phyloP scores from a whole-genome alignment of 371 early-diverging fungal species.

The Homolaphlyctis polyrhiza region DNA sequence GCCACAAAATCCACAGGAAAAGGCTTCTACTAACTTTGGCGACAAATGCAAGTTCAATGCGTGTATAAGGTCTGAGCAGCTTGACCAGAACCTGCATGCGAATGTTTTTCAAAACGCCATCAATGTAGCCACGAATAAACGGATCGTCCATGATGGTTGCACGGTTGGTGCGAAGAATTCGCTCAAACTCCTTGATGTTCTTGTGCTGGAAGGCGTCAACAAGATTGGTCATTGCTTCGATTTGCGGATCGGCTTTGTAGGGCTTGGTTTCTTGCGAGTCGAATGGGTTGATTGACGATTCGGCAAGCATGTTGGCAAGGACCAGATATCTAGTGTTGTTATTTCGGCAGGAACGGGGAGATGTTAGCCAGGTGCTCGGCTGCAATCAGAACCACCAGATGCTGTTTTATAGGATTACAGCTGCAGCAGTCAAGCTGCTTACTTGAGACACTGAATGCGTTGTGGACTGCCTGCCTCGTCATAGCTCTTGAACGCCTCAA shows the following conservation, averaged over 20 bases:
- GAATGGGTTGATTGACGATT: conserved; percentile 90
- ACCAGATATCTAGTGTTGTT: conserved; percentile 66
- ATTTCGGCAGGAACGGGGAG: not conserved
- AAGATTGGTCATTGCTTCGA: conserved; percentile 86
- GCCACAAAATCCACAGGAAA: conserved; percentile 4
- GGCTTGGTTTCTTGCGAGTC: conserved; percentile 96
- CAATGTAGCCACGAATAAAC: conserved; percentile 85
- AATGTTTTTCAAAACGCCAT: conserved; percentile 82
- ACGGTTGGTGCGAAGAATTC: conserved; percentile 66
- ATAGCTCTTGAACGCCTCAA: conserved; percentile 94
- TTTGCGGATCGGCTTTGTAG: conserved; percentile 85
- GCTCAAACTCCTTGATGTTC: conserved; percentile 83
- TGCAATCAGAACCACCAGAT: not conserved
- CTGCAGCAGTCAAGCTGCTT: conserved; percentile 11
- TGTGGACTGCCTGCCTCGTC: conserved; percentile 93
- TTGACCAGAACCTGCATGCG: conserved; percentile 81
- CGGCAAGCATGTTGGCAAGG: conserved; percentile 90
- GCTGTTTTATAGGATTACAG: too few species aligned
- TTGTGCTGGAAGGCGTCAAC: conserved; percentile 86
- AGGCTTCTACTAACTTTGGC: conserved; percentile 52
- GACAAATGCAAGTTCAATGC: conserved; percentile 74
- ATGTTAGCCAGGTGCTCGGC: not conserved
- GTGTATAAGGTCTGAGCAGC: conserved; percentile 85
- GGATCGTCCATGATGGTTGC: conserved; percentile 79
- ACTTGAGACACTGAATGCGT: conserved; percentile 90